phyloP scores from a whole-genome alignment of 192 early-diverging fungal genomes.

The Coemansia sp. region DNA sequence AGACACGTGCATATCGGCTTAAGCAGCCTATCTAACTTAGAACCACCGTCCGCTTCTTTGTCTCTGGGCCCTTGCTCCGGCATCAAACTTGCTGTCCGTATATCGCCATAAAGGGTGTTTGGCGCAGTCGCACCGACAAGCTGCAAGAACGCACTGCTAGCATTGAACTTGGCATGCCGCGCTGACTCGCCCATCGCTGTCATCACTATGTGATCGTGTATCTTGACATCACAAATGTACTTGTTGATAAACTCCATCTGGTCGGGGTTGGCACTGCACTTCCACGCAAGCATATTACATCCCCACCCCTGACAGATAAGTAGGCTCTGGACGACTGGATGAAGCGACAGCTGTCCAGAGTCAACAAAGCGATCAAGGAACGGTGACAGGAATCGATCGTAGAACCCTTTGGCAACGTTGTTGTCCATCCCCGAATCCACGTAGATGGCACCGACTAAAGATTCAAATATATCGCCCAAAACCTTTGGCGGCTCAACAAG shows the following conservation, averaged over 20 bases:
- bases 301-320: constrained; percentile 56
- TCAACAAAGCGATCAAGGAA: constrained; percentile 56
- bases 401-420: constrained; percentile 53
- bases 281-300: constrained; percentile 36
- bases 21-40: constrained; percentile 34
- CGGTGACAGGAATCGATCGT: constrained; percentile 42
- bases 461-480: constrained; percentile 86
- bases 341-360: constrained; percentile 46
- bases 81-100: constrained; percentile 15
- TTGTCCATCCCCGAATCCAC: constrained; percentile 78
- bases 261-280: constrained; percentile 16
- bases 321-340: constrained; percentile 48
- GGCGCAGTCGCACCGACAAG: constrained; percentile 43
- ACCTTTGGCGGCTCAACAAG: constrained; percentile 85
- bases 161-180: constrained; percentile 46
- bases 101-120: constrained; percentile 40
- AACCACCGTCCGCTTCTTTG: background rate
- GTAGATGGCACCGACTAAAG: constrained; percentile 83
- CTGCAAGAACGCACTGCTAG: constrained; percentile 21
- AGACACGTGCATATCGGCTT: constrained; percentile 46
- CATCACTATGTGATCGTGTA: constrained; percentile 21
- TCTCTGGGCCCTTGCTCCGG: background rate
- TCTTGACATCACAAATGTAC: constrained; percentile 34
- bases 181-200: constrained; percentile 38
- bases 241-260: constrained; percentile 38